phyloP scores from a whole-genome alignment of 495 filamentous ascomycete genomes.

The Pyronema domesticum region DNA sequence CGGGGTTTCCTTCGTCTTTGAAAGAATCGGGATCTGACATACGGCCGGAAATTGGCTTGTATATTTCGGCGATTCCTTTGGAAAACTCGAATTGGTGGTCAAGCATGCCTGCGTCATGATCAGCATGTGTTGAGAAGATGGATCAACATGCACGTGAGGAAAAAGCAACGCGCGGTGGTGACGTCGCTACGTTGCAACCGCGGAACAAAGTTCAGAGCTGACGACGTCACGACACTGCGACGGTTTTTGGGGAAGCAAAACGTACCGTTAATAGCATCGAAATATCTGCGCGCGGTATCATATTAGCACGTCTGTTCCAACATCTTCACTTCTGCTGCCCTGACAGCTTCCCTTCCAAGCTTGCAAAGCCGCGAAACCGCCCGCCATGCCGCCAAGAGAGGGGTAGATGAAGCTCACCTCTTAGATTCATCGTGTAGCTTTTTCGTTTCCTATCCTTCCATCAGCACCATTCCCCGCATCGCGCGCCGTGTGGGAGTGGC shows the following conservation, averaged over 20 bases:
- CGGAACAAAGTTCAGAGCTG: neutral
- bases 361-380: neutral
- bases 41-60: constrained; percentile 93
- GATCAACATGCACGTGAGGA: no score
- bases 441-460: constrained; percentile 56
- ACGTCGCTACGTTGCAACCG: no score
- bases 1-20: constrained; percentile 67
- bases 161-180: no score
- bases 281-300: constrained; percentile 37
- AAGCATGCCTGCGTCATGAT: constrained; percentile 54
- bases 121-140: constrained; percentile 5
- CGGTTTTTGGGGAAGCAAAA: neutral
- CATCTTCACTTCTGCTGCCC: no score
- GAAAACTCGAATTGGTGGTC: constrained; percentile 97
- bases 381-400: neutral
- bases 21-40: constrained; percentile 82
- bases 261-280: constrained; percentile 80
- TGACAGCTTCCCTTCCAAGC: neutral
- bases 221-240: neutral
- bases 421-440: constrained; percentile 86
- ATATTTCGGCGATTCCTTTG: constrained; percentile 83
- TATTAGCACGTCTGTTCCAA: neutral
- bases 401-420: constrained; percentile 36
- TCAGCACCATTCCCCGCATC: neutral
- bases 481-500: neutral